Evolutionary conservation across 306 rosid genomes (phyloP).

Genomic region (Malus domestica): DNA sequence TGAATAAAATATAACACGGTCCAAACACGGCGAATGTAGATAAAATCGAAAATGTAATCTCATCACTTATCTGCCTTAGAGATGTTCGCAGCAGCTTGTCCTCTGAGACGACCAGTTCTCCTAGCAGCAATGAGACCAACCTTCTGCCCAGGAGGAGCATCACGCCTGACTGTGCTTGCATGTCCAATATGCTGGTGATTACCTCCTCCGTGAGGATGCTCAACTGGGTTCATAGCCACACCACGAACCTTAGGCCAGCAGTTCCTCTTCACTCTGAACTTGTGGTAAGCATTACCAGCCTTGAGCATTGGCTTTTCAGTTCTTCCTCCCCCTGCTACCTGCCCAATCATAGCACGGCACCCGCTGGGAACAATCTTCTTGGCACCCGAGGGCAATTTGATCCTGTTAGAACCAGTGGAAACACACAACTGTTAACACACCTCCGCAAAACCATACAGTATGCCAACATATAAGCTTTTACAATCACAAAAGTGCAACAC

Average conservation of each 20-base stretch:
- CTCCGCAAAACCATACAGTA: not conserved
- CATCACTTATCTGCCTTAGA: conserved; percentile 3
- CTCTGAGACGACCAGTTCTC: conserved; percentile 16
- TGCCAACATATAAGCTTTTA: too few species aligned
- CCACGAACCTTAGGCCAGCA: conserved; percentile 22
- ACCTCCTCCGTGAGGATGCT: conserved; percentile 22
- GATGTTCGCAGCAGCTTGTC: conserved; percentile 4
- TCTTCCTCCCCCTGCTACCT: conserved; percentile 13
- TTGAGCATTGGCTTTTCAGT: conserved; percentile 21
- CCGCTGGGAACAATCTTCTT: conserved; percentile 19
- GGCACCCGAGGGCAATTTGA: conserved; percentile 15
- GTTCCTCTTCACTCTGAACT: conserved; percentile 20
- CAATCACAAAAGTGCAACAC: not conserved
- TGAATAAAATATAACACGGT: not conserved
- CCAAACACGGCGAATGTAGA: not conserved
- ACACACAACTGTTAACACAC: not conserved
- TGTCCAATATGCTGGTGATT: conserved; percentile 22
- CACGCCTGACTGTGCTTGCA: conserved; percentile 19
- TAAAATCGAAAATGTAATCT: not conserved
- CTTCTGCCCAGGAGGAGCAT: conserved; percentile 20
- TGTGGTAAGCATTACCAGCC: conserved; percentile 18
- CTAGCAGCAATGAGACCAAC: conserved; percentile 20
- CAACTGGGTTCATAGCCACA: conserved; percentile 19
- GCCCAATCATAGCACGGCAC: conserved; percentile 16
- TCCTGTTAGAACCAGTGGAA: not conserved